These are phyloP conservation scores for Hymenoscyphus repandus DNA, from an alignment of 2,329 filamentous ascomycete species.

Conservation along the genomic window DNA sequence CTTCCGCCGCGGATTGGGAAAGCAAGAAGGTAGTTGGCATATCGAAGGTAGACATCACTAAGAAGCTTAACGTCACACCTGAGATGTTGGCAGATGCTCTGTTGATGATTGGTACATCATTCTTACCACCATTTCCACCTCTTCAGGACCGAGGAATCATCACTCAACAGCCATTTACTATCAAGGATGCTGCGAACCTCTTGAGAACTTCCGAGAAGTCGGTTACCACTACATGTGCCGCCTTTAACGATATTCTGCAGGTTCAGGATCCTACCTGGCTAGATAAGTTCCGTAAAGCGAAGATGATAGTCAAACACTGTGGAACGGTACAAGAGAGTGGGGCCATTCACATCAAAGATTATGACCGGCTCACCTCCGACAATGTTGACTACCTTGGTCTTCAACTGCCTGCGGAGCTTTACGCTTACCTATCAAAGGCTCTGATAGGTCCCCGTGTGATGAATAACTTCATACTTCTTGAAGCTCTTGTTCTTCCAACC, in stretches of 20 bases:
- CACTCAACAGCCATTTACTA: constrained; percentile 47
- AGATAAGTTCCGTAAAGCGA: constrained; percentile 80
- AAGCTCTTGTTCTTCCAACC: constrained; percentile 75
- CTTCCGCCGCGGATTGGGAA: constrained; percentile 59
- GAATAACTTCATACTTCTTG: constrained; percentile 74
- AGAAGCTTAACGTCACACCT: constrained; percentile 59
- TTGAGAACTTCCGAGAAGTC: constrained; percentile 65
- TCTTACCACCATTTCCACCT: constrained; percentile 73
- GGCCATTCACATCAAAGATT: constrained; percentile 68
- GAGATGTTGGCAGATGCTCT: constrained; percentile 78
- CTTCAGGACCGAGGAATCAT: constrained; percentile 57
- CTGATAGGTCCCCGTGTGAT: constrained; percentile 74
- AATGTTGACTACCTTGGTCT: constrained; percentile 88
- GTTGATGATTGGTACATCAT: constrained; percentile 76
- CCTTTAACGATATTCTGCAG: constrained; percentile 74
- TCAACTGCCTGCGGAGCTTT: constrained; percentile 81
- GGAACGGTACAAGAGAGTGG: constrained; percentile 63
- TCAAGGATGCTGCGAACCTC: constrained; percentile 74
- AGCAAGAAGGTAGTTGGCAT: constrained; percentile 55
- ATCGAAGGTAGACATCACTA: constrained; percentile 65
- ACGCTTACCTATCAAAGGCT: constrained; percentile 82
- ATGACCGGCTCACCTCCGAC: constrained; percentile 70
- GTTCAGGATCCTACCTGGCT: constrained; percentile 69
- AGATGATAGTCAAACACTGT: constrained; percentile 82
- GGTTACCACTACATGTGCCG: constrained; percentile 68